A percentile compares a stretch with the other conserved stretches of the same genome.
Conservation (phyloP, 352 stramenopile genomes). For the Achlya hypogyna region DNA sequence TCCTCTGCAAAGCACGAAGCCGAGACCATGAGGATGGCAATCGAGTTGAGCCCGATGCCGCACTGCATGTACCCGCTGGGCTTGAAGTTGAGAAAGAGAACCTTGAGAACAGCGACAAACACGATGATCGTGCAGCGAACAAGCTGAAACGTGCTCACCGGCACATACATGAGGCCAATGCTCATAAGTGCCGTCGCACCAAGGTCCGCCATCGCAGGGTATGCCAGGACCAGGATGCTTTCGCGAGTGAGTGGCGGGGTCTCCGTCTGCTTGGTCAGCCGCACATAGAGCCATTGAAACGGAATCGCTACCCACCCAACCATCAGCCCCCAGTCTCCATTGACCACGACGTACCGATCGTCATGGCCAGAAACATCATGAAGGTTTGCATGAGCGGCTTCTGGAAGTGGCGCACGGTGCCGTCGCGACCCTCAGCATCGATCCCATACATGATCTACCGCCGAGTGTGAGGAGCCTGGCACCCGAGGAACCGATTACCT, state of each 20-base stretch:
- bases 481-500: not conserved
- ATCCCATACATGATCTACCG: slow-evolving; percentile 55
- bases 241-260: not conserved
- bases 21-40: slow-evolving; percentile 69
- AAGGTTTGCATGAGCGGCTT: slow-evolving; percentile 73
- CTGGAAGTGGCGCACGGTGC: slow-evolving; percentile 39
- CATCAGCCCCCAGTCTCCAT: too few species aligned
- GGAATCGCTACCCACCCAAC: slow-evolving; percentile 17
- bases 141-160: slow-evolving; percentile 55
- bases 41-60: slow-evolving; percentile 69
- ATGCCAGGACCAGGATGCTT: slow-evolving; percentile 41
- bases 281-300: slow-evolving; percentile 7
- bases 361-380: slow-evolving; percentile 79
- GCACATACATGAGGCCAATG: slow-evolving; percentile 57
- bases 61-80: slow-evolving; percentile 69
- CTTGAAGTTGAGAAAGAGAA: slow-evolving; percentile 49
- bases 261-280: slow-evolving; percentile 3
- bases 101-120: slow-evolving; percentile 84
- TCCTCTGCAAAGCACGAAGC: slow-evolving; percentile 28
- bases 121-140: slow-evolving; percentile 80
- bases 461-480: not conserved
- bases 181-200: slow-evolving; percentile 63
- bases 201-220: slow-evolving; percentile 67
- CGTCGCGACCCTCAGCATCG: slow-evolving; percentile 33
- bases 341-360: slow-evolving; percentile 14